phyloP scores from a whole-genome alignment of 169 alveolate genomes.

The Plasmodium sp. region DNA sequence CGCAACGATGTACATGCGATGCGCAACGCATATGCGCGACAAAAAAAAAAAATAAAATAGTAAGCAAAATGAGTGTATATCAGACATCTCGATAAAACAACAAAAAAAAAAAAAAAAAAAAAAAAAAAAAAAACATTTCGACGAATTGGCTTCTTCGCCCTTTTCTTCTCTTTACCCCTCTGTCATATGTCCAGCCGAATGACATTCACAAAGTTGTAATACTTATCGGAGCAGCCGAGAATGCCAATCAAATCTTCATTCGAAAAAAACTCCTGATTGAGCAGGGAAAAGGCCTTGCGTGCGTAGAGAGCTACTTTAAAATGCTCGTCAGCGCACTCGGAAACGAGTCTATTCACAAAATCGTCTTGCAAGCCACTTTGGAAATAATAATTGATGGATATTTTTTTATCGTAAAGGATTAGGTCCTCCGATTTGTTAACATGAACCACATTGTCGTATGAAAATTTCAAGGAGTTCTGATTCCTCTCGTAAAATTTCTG shows the following conservation, averaged over 20 bases:
- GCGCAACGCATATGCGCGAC: background rate
- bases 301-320: constrained; percentile 39
- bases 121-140: background rate
- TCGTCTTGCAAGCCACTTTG: constrained; percentile 27
- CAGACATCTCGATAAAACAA: background rate
- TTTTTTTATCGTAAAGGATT: constrained; percentile 31
- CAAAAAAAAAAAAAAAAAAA: background rate
- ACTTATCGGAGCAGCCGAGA: constrained; percentile 47
- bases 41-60: background rate
- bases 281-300: constrained; percentile 47
- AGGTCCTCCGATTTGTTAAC: constrained; percentile 40
- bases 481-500: constrained; percentile 69
- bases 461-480: constrained; percentile 10
- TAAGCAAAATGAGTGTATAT: background rate
- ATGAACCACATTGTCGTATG: constrained; percentile 36
- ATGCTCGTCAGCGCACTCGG: constrained; percentile 40
- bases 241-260: constrained; percentile 42
- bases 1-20: background rate
- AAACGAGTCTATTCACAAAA: constrained; percentile 30
- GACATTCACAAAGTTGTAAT: constrained; percentile 59
- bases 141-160: background rate
- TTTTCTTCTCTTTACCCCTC: background rate
- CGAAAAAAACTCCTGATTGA: constrained; percentile 24
- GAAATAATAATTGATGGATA: constrained; percentile 46
- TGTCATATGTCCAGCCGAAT: constrained; percentile 31